These are phyloP conservation scores for Crithidia brevicula DNA, from an alignment of 208 protist genomes.

Conservation along the genomic window DNA sequence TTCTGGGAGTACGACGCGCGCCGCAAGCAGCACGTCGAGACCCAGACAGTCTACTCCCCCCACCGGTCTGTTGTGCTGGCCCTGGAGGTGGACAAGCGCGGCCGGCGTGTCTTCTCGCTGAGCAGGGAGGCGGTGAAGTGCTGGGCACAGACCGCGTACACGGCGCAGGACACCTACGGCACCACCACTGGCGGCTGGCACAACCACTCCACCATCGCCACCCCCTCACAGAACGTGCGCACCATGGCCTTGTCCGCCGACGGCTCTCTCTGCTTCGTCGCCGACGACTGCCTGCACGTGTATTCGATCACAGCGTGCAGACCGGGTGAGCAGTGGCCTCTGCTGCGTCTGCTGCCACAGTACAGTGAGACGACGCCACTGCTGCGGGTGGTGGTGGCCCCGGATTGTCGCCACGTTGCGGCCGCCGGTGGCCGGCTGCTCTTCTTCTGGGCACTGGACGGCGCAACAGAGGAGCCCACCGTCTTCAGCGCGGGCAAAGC, in stretches of 20 bases:
- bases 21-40: slow-evolving; percentile 66
- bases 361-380: slow-evolving; percentile 48
- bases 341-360: slow-evolving; percentile 63
- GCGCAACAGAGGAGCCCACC: slow-evolving; percentile 15
- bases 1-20: slow-evolving; percentile 80
- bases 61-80: slow-evolving; percentile 66
- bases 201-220: slow-evolving; percentile 73
- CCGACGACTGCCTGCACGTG: slow-evolving; percentile 80
- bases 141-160: slow-evolving; percentile 60
- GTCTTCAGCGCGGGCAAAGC: slow-evolving; percentile 18
- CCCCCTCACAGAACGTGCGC: slow-evolving; percentile 54
- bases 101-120: slow-evolving; percentile 77
- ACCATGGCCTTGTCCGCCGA: slow-evolving; percentile 68
- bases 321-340: slow-evolving; percentile 63
- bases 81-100: slow-evolving; percentile 59
- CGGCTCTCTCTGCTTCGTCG: slow-evolving; percentile 75
- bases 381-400: slow-evolving; percentile 43
- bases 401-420: slow-evolving; percentile 40
- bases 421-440: slow-evolving; percentile 45
- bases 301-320: slow-evolving; percentile 52
- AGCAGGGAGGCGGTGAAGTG: slow-evolving; percentile 74
- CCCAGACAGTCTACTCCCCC: slow-evolving; percentile 78
- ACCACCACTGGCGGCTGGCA: slow-evolving; percentile 55
- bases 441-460: slow-evolving; percentile 66
- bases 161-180: slow-evolving; percentile 64